phyloP scores from a whole-genome alignment of 495 filamentous ascomycete genomes.

The Annulohypoxylon nitens region DNA sequence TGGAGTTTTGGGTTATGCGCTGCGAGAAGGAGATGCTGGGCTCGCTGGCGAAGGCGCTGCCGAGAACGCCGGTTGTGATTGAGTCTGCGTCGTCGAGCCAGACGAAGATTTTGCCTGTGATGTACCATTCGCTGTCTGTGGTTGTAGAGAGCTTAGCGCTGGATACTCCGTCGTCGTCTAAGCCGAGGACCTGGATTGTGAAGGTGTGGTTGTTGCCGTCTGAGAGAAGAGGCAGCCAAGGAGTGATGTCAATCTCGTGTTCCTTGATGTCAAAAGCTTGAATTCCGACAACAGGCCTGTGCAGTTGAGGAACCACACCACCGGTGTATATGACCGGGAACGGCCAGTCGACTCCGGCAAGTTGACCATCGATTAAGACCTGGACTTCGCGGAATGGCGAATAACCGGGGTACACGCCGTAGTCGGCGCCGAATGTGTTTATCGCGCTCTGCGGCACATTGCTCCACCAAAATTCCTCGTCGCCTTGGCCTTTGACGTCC shows the following conservation, averaged over 20 bases:
- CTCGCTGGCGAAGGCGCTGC: constrained; percentile 21
- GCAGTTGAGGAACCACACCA: constrained; percentile 83
- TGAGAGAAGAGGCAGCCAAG: constrained; percentile 79
- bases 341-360: constrained; percentile 89
- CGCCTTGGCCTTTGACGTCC: constrained; percentile 81
- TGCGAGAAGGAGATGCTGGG: constrained; percentile 59
- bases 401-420: constrained; percentile 75
- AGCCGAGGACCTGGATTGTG: constrained; percentile 75
- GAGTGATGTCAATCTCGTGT: constrained; percentile 88
- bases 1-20: constrained; percentile 58
- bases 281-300: constrained; percentile 87
- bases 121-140: constrained; percentile 79
- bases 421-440: constrained; percentile 69
- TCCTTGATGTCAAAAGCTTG: constrained; percentile 87
- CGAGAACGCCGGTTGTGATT: constrained; percentile 67
- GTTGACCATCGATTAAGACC: constrained; percentile 78
- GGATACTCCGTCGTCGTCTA: constrained; percentile 66
- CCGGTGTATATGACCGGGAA: constrained; percentile 93
- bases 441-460: constrained; percentile 77
- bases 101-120: constrained; percentile 89
- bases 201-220: constrained; percentile 77
- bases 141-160: constrained; percentile 66
- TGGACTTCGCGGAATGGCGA: constrained; percentile 89
- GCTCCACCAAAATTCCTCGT: constrained; percentile 93
- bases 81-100: constrained; percentile 71